These are phyloP conservation scores for Eucalyptus marginata DNA, from an alignment of 345 rosid species.

Conservation along the genomic window DNA sequence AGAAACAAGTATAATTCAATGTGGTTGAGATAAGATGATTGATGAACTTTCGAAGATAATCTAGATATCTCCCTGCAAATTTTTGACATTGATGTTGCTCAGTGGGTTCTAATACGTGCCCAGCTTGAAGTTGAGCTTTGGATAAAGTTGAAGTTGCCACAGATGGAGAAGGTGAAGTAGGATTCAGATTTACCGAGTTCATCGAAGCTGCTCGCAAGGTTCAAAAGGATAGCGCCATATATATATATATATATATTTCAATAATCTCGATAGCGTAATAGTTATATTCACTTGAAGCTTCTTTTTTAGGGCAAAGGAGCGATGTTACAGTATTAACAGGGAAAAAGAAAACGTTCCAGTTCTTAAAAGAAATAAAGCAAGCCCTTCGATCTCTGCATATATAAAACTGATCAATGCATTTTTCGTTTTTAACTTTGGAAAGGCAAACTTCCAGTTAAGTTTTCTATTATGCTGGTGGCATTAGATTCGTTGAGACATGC, in stretches of 20 bases:
- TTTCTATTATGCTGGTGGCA: neutral
- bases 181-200: neutral
- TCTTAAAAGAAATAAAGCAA: neutral
- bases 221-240: neutral
- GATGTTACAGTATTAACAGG: neutral
- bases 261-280: neutral
- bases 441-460: neutral
- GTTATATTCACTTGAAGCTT: neutral
- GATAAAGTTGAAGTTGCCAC: neutral
- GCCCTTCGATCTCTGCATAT: no score
- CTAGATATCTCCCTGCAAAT: neutral
- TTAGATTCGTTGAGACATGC: neutral
- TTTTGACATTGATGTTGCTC: neutral
- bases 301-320: neutral
- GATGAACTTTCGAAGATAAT: neutral
- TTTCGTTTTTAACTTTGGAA: neutral
- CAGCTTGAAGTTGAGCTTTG: neutral
- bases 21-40: neutral
- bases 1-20: neutral
- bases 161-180: neutral
- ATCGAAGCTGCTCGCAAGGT: neutral
- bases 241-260: no score
- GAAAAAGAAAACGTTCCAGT: neutral
- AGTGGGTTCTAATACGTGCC: neutral
- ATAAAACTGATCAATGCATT: neutral